phyloP scores from a whole-genome alignment of 805 yeast genomes.

The Zygosaccharomyces rouxii region DNA sequence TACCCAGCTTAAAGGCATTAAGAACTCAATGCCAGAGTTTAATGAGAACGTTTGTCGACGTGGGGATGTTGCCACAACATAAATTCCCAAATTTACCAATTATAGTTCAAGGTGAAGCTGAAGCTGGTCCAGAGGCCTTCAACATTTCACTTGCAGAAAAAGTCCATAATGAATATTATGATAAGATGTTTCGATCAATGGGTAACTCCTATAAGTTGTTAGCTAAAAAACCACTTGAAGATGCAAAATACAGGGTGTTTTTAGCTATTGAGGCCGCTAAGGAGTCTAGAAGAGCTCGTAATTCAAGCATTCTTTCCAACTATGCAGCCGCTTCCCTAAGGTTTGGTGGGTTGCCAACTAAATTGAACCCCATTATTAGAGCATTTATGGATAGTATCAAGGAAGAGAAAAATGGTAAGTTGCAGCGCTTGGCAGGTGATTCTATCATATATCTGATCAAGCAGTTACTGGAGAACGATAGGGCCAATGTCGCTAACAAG shows the following conservation, averaged over 20 bases:
- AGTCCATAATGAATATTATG: conserved; percentile 58
- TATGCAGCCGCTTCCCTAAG: conserved; percentile 73
- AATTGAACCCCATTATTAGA: conserved; percentile 82
- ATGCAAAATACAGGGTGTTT: conserved; percentile 63
- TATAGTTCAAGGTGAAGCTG: conserved; percentile 88
- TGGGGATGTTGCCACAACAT: conserved; percentile 64
- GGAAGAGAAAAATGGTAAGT: conserved; percentile 56
- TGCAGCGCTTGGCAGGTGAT: conserved; percentile 68
- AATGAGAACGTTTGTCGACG: conserved; percentile 69
- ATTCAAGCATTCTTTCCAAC: conserved; percentile 61
- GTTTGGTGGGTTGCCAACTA: conserved; percentile 66
- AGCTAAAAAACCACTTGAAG: conserved; percentile 69
- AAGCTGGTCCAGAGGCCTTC: conserved; percentile 93
- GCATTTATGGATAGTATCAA: conserved; percentile 91
- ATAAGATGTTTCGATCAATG: conserved; percentile 57
- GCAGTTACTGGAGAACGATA: conserved; percentile 53
- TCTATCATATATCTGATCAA: conserved; percentile 62
- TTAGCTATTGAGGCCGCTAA: conserved; percentile 68
- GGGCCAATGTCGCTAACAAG: conserved; percentile 77
- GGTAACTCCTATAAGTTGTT: conserved; percentile 67
- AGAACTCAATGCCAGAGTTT: conserved; percentile 84
- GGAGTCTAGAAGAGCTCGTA: conserved; percentile 46
- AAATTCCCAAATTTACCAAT: conserved; percentile 81
- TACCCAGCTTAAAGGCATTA: conserved; percentile 78
- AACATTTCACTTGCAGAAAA: conserved; percentile 71